Percentiles rank a stretch among this genome's conserved stretches.
These are phyloP conservation scores for Emergomyces orientalis DNA, from an alignment of 2,329 filamentous ascomycete genomes.

Conservation along the genomic window DNA sequence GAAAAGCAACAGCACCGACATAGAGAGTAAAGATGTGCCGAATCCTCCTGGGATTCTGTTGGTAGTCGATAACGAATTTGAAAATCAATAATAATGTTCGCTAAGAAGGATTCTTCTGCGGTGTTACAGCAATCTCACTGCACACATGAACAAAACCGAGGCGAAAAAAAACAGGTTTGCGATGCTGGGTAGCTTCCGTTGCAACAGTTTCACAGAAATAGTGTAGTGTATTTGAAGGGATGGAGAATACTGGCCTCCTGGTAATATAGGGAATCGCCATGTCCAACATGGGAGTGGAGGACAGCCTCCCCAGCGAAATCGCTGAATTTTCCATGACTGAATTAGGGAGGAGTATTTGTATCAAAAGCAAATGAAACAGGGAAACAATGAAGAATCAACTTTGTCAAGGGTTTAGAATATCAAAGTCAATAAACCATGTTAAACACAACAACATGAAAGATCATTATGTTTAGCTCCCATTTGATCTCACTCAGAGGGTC, in stretches of 20 bases:
- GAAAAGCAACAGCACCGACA: not conserved
- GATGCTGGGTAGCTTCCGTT: no score
- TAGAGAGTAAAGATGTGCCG: not conserved
- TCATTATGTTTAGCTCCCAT: not conserved
- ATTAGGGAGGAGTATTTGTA: not conserved
- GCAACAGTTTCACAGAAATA: no score
- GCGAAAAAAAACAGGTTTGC: no score
- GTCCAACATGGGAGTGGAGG: not conserved
- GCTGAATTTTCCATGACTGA: not conserved
- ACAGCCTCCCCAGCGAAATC: not conserved
- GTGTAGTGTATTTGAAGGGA: not conserved
- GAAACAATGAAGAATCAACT: not conserved
- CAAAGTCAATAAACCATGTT: no score
- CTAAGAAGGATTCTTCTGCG: not conserved
- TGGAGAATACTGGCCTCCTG: not conserved
- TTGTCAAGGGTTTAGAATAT: not conserved
- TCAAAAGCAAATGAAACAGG: not conserved
- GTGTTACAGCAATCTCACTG: not conserved
- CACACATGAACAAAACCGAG: no score
- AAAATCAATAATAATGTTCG: not conserved
- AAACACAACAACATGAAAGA: not conserved
- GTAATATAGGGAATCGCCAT: not conserved
- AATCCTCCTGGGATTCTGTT: not conserved
- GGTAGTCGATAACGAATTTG: not conserved
- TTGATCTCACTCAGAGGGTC: no score